phyloP scores from a whole-genome alignment of 78 protist genomes.

The Dictyostelium discoideum region dicty_2.7 NC_007089.4:2611501-2612000 shows the following conservation, averaged over 20 bases:
- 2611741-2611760: neutral
- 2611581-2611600: neutral
- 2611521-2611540: neutral
- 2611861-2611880: neutral
- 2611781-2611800: neutral
- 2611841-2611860: neutral
- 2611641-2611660: neutral
- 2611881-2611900: neutral
- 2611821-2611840: conserved; percentile 12
- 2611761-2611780: conserved; percentile 17
- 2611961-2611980: neutral
- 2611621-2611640: neutral
- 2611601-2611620: neutral
- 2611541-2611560: neutral
- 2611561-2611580: neutral
- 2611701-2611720: conserved; percentile 11
- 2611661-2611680: neutral
- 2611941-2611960: neutral
- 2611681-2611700: neutral
- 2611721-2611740: neutral
- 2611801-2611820: neutral
- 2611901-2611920: neutral
- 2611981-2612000: neutral
- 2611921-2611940: neutral
- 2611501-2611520: neutral